These are phyloP conservation scores for Nephelium lappaceum DNA, from an alignment of 345 rosid species.

Conservation along the genomic window DNA sequence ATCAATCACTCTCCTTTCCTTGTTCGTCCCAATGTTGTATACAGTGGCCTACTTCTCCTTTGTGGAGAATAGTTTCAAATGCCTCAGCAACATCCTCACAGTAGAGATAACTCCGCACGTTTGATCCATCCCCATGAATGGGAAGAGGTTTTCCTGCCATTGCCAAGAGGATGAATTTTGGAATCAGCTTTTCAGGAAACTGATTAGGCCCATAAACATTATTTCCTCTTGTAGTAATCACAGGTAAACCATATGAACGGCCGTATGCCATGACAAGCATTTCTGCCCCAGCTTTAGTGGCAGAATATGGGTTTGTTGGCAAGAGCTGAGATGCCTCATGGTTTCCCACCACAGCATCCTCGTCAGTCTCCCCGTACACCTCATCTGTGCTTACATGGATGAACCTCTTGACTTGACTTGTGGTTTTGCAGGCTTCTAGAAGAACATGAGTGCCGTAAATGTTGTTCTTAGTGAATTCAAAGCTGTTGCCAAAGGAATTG, in stretches of 20 bases:
- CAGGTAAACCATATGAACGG: constrained; percentile 50
- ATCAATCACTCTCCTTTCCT: constrained; percentile 50
- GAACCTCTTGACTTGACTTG: constrained; percentile 50
- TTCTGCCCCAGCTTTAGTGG: constrained; percentile 56
- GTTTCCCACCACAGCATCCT: constrained; percentile 49
- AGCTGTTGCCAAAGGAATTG: constrained; percentile 53
- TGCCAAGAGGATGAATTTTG: constrained; percentile 49
- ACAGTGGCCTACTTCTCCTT: constrained; percentile 54
- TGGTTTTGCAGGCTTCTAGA: constrained; percentile 48
- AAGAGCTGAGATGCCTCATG: constrained; percentile 54
- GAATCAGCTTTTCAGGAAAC: constrained; percentile 51
- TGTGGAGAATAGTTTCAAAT: constrained; percentile 48
- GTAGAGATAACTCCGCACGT: constrained; percentile 47
- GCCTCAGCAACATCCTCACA: constrained; percentile 60
- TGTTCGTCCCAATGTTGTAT: constrained; percentile 51
- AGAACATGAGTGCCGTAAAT: constrained; percentile 56
- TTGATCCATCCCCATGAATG: constrained; percentile 51
- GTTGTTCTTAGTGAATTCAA: constrained; percentile 52
- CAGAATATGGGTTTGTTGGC: constrained; percentile 55
- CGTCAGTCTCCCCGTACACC: constrained; percentile 54
- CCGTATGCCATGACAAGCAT: constrained; percentile 59
- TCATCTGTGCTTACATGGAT: constrained; percentile 58
- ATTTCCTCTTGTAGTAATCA: constrained; percentile 54
- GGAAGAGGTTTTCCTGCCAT: constrained; percentile 49
- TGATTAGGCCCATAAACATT: constrained; percentile 54